phyloP scores from a whole-genome alignment of 208 protist genomes.

The Willaertia magna region DNA sequence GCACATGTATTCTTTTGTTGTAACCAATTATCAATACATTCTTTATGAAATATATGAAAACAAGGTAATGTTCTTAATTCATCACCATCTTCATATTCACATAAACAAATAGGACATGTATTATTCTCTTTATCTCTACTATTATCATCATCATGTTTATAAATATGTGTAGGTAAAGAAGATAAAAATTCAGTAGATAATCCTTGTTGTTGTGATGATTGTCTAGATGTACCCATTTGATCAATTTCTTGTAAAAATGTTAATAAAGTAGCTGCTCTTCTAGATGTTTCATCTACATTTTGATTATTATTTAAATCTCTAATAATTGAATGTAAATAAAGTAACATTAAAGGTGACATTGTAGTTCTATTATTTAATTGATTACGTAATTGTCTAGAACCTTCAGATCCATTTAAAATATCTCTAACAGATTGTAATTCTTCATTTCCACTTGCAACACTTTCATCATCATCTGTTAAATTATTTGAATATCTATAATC shows the following conservation, averaged over 20 bases:
- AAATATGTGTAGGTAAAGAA: not conserved
- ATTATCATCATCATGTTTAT: not conserved
- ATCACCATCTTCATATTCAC: slow-evolving; percentile 7
- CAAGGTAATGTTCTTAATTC: slow-evolving; percentile 5
- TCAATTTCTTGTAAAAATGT: not conserved
- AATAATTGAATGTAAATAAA: not conserved
- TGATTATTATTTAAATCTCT: not conserved
- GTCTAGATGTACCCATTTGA: not conserved
- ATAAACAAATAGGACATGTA: slow-evolving; percentile 13
- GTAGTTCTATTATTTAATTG: not conserved
- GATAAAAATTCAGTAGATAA: not conserved
- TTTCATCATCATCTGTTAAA: not conserved
- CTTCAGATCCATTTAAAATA: not conserved
- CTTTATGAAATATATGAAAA: slow-evolving; percentile 14
- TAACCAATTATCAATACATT: slow-evolving; percentile 20
- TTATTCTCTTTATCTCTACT: not conserved
- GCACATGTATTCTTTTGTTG: not conserved
- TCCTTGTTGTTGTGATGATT: not conserved
- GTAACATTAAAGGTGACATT: not conserved
- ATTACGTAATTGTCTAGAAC: not conserved
- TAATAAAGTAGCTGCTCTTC: not conserved
- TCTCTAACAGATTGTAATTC: not conserved
- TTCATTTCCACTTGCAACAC: not conserved
- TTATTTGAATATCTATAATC: not conserved
- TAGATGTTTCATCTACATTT: not conserved